Base-by-base conservation (phyloP, 225 moss, liverwort and hornwort genomes). In the Sphagnum tenellum region DNA sequence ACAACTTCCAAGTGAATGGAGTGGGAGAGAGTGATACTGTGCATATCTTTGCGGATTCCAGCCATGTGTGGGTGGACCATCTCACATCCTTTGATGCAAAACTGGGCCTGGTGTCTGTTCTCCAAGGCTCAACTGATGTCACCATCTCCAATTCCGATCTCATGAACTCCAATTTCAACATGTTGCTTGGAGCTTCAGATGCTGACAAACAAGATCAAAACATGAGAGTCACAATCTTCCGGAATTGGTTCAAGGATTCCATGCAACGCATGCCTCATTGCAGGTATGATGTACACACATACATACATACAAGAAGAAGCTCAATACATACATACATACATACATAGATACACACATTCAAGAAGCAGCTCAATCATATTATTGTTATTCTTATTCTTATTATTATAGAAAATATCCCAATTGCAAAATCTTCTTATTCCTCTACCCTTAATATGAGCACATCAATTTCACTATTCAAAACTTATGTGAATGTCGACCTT, bases 251-350 rank as follows among this genome's bases (percentile, higher is more conserved):
- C 64, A 71, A 77, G 47, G 90, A 98, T 68, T 98, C 96, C 61
- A 93, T 89, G 92, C 96, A 98, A 71, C 82, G 96, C 3, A 98
- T 98, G 96, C 96, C 96, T 7, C 96, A 98, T 64, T 98, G 96
- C 90, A 81, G 96, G 94, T 87, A 57, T 9, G 4, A 14, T 29
- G 29, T 29, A 47, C 55, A n/a, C 48, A 3, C 12, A 44, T 56
- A 2, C n/a, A 48, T 47, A 12, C 29, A 29, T 29, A 29, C n/a
- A n/a, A n/a, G n/a, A n/a, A n/a, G n/a, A n/a, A n/a, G n/a, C n/a
- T n/a, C n/a, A n/a, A n/a, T n/a, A 2, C n/a, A 48, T 47, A 12
- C 29, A 29, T 29, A 29, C 29, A 29, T 29, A 29, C 29, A 29
- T 29, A 29, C 29, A 29, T 29, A 29, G n/a, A n/a, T n/a, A n/a